Evolutionary conservation across 768 basidiomycete species (phyloP), one percentile per base, ranked within the genome.

Genomic region (Hypsizygus marmoreus): DNA sequence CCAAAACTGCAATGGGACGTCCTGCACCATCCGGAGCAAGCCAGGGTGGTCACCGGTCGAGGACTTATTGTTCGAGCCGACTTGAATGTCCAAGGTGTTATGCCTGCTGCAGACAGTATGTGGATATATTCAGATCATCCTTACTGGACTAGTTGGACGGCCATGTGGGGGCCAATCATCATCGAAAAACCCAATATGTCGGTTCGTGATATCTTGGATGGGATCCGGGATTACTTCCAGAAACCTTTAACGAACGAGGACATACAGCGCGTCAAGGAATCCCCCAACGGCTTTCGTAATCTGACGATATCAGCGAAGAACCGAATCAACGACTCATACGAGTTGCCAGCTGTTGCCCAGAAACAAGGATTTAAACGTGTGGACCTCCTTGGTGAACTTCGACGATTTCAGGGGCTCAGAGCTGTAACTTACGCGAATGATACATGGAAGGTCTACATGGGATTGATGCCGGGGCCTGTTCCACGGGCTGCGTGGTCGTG

Each of bases 131-230:
- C 71, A 13, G 71, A 73, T 28, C 64, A 69, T 56, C 58, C 62
- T 11, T 31, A 65, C 24, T 65, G 75, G n/a, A 57, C 61, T 11
- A 62, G 55, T 34, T 75, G 72, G 73, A 73, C 75, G 64, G 49
- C 59, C n/a, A 48, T 46, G 16, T 74, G 84, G 83, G 77, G 79
- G 2, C 75, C 76, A 0, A 71, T 84, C 45, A 47, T 70, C 29
- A 54, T 82, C 38, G 55, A 72, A 8, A 65, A 62, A 8, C 49
- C 51, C 9, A 49, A 57, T 10, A 63, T 77, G 20, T 75, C 72
- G 8, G 56, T 81, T 11, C 45, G 61, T 36, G 76, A 80, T 51
- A 37, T 82, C 50, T 61, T 84, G 17, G 64, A 74, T 28, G 75
- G 71, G 7, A 71, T 84, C 13, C 70, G 77, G 52, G 55, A 59